Evolutionary conservation across 1,284 basidiomycete species (phyloP), one percentile per base, ranked within the genome.

Genomic region (Cystobasidium pallidum): DNA sequence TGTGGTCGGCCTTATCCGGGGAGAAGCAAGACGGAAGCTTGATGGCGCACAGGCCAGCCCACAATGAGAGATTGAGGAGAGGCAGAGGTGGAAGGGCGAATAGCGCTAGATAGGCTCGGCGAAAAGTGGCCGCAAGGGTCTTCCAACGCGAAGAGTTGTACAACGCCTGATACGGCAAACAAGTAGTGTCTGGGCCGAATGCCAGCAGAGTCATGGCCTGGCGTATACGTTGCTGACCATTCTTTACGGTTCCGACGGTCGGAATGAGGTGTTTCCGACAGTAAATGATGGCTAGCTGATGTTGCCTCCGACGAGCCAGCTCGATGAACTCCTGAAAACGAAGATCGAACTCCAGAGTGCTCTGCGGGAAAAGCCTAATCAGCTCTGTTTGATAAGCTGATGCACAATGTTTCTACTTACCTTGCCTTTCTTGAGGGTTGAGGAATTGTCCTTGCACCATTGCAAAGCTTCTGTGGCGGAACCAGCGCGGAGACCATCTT

Each of bases 391-490:
- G 49, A n/a, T 11, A 54, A 21, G 30, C 24, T 17, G 41, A 59
- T 59, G 36, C 57, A 1, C 28, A 4, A 8, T 61, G 45, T 19
- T 10, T 34, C 79, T n/a, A n/a, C 85, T 75, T 71, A 89, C 93
- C 85, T 91, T 93, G 78, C 89, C 87, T 84, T 97, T 98, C 73
- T 92, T 88, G 70, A 99, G 85, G 8, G 91, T 89, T 34, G 88
- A 86, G 80, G 95, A 91, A 82, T 99, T 97, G 84, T 99, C 96
- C 73, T 87, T 92, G 78, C 94, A 98, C 95, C 95, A 99, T 17
- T 88, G 86, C 52, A 99, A 83, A 4, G 94, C 95, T 80, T 94
- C 90, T 0, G 88, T 92, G 93, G 78, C 90, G 90, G 76, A 91
- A 88, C 61, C 83, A 19, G 84, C 82, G 4, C 81, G 74, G 21